phyloP scores from a whole-genome alignment of 73 alveolate genomes.

The Paramecium pentaurelia region DNA sequence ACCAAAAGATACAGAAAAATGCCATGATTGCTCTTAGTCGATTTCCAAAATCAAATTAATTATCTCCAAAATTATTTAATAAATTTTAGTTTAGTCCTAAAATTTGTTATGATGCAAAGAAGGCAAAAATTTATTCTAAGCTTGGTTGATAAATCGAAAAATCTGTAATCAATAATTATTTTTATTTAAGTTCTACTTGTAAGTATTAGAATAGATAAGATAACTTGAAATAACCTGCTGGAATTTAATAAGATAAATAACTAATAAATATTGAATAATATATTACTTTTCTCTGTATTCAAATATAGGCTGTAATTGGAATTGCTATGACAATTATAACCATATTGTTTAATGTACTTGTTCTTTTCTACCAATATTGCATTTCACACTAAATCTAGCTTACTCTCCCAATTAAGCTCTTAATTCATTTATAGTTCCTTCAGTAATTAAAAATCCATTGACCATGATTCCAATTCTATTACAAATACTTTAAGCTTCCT shows the following conservation, averaged over 20 bases:
- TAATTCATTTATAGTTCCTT: neutral
- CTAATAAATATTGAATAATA: neutral
- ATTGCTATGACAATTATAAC: neutral
- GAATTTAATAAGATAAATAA: neutral
- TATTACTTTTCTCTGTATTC: neutral
- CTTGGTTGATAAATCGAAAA: neutral
- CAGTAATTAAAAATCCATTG: conserved; percentile 64
- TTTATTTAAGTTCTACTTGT: neutral
- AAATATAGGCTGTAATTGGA: neutral
- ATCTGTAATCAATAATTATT: neutral
- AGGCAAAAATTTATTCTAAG: neutral
- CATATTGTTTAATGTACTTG: neutral
- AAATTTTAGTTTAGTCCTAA: neutral
- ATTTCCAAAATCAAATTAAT: neutral
- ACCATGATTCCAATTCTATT: conserved; percentile 83
- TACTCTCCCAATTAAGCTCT: neutral
- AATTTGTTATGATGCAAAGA: neutral
- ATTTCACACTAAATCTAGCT: neutral
- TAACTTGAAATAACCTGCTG: neutral
- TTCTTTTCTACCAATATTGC: neutral
- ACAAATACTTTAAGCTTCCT: conserved; percentile 93
- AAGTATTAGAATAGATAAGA: neutral
- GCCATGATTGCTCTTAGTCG: neutral
- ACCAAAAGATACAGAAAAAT: neutral
- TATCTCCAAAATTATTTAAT: neutral